Evolutionary conservation across 2,329 filamentous ascomycete genomes (phyloP).

Genomic region (Phyllosticta citribraziliensis): DNA sequence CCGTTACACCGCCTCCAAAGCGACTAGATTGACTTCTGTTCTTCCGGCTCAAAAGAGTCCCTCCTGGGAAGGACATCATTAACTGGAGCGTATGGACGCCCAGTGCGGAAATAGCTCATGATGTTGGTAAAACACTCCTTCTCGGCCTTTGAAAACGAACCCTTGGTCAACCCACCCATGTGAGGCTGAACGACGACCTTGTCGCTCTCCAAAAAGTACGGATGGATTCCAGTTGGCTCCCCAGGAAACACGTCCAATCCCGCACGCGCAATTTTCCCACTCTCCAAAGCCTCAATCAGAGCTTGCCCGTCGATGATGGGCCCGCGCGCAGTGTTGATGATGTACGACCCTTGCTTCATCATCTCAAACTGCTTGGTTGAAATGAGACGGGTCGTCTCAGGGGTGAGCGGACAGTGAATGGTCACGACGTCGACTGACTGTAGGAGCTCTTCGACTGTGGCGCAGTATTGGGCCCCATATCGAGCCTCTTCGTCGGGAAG

Average conservation of each 20-base stretch:
- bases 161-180: constrained; percentile 36
- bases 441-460: constrained; percentile 32
- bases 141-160: constrained; percentile 35
- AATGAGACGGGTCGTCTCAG: constrained; percentile 32
- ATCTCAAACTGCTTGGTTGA: constrained; percentile 29
- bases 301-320: constrained; percentile 41
- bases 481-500: constrained; percentile 26
- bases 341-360: constrained; percentile 39
- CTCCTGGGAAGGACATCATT: constrained; percentile 15
- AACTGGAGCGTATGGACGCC: constrained; percentile 31
- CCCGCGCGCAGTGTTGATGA: constrained; percentile 45
- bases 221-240: constrained; percentile 33
- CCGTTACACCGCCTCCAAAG: not conserved
- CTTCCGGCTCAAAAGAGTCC: constrained; percentile 4
- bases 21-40: not conserved
- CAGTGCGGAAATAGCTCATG: constrained; percentile 29
- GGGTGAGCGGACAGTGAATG: constrained; percentile 40
- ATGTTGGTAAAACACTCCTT: constrained; percentile 40
- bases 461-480: constrained; percentile 26
- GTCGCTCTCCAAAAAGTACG: constrained; percentile 30
- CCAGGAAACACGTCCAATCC: constrained; percentile 41
- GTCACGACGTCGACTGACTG: constrained; percentile 33
- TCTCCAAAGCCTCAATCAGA: constrained; percentile 37
- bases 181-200: constrained; percentile 38
- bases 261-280: constrained; percentile 36